Percentiles rank a stretch among this genome's conserved stretches.
Conservation (phyloP, 2,329 filamentous ascomycete genomes). For the Chaetomium olivaceum region DNA sequence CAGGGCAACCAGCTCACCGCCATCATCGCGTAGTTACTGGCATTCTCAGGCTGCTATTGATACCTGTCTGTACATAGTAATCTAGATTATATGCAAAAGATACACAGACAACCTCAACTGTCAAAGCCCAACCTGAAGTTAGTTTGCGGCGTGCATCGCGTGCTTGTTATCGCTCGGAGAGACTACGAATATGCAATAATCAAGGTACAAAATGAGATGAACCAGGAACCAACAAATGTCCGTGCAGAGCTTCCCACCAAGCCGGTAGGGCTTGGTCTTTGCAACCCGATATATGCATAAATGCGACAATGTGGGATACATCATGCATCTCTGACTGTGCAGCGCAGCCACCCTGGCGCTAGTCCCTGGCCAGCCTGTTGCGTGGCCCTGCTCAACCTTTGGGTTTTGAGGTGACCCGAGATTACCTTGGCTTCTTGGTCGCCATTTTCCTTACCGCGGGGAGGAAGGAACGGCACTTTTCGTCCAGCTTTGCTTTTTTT, state of each 20-base stretch:
- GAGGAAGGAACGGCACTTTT: constrained; percentile 6
- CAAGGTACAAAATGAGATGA: neutral
- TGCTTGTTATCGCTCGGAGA: neutral
- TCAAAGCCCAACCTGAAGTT: neutral
- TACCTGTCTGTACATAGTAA: neutral
- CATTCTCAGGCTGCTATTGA: neutral
- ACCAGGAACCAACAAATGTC: neutral
- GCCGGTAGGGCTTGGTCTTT: neutral
- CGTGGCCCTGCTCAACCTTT: constrained; percentile 16
- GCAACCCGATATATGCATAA: constrained; percentile 9
- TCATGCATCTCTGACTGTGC: neutral
- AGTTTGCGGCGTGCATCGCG: neutral
- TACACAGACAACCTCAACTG: neutral
- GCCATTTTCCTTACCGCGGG: constrained; percentile 18
- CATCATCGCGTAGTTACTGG: neutral
- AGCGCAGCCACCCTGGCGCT: constrained; percentile 11
- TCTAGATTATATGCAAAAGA: neutral
- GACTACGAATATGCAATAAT: neutral
- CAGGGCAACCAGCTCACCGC: constrained; percentile 7
- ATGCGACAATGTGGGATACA: too few species aligned
- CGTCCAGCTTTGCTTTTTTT: neutral
- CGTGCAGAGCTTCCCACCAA: neutral
- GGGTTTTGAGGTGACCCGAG: constrained; percentile 19
- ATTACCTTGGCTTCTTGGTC: constrained; percentile 1
- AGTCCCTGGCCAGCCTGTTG: constrained; percentile 8